Evolutionary conservation across 2,329 filamentous ascomycete genomes (phyloP).

Genomic region (Ceratocystis ficicola): DNA sequence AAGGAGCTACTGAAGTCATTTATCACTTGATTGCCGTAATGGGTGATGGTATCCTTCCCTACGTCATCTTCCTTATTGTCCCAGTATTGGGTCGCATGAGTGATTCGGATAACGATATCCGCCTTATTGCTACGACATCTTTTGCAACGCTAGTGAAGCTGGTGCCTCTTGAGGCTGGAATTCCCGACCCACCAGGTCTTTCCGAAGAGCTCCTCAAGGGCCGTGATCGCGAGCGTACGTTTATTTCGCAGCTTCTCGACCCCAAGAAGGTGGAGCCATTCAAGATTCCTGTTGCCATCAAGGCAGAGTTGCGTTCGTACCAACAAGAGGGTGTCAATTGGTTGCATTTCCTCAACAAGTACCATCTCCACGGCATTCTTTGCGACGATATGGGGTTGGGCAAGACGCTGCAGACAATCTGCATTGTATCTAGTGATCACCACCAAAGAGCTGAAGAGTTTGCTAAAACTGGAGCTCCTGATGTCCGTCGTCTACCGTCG

Average conservation of each 20-base stretch:
- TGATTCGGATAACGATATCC: slow-evolving; percentile 90
- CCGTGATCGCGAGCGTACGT: slow-evolving; percentile 85
- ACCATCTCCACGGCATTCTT: slow-evolving; percentile 93
- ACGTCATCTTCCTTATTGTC: slow-evolving; percentile 97
- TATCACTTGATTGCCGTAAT: slow-evolving; percentile 97
- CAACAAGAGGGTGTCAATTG: slow-evolving; percentile 99
- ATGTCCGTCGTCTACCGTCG: slow-evolving; percentile 70
- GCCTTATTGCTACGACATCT: slow-evolving; percentile 86
- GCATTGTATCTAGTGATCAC: slow-evolving; percentile 95
- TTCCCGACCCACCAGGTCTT: slow-evolving; percentile 87
- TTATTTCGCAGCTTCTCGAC: slow-evolving; percentile 91
- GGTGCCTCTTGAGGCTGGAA: slow-evolving; percentile 90
- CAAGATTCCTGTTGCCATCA: slow-evolving; percentile 88
- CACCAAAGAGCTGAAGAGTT: slow-evolving; percentile 87
- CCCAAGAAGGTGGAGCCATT: slow-evolving; percentile 95
- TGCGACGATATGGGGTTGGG: slow-evolving; percentile 99
- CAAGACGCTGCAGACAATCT: slow-evolving; percentile 93
- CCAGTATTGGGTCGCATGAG: slow-evolving; percentile 96
- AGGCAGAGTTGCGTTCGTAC: slow-evolving; percentile 89
- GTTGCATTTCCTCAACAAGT: slow-evolving; percentile 95
- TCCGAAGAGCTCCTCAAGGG: slow-evolving; percentile 80
- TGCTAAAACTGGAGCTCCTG: slow-evolving; percentile 63
- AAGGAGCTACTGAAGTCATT: slow-evolving; percentile 87
- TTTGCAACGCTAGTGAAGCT: slow-evolving; percentile 96
- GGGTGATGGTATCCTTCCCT: slow-evolving; percentile 90